Percentiles rank a stretch among this genome's conserved stretches.
Evolutionary conservation across 768 basidiomycete genomes (phyloP).

Genomic region (Trametes cingulata): DNA sequence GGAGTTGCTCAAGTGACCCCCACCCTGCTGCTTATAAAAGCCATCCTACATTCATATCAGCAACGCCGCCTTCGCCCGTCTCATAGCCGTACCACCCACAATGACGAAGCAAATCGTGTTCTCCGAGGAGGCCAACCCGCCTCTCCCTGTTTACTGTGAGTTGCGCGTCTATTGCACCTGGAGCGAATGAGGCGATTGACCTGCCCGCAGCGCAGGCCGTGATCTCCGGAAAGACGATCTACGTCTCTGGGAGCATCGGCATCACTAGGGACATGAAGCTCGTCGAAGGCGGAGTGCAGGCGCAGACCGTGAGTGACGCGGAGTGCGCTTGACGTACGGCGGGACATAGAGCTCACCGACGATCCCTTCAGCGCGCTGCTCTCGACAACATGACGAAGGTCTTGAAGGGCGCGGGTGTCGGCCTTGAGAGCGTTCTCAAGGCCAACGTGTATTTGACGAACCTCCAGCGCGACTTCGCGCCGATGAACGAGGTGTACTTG

Average conservation of each 20-base stretch:
- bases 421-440: constrained; percentile 41
- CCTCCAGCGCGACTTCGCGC: constrained; percentile 38
- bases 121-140: constrained; percentile 34
- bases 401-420: constrained; percentile 41
- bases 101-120: constrained; percentile 36
- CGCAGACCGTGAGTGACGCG: constrained; percentile 37
- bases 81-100: neutral
- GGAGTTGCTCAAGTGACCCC: neutral
- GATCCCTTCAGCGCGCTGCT: constrained; percentile 34
- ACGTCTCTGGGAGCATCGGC: constrained; percentile 45
- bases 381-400: constrained; percentile 41
- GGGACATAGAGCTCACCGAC: neutral
- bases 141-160: constrained; percentile 38
- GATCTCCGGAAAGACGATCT: constrained; percentile 37
- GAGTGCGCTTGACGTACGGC: neutral
- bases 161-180: neutral
- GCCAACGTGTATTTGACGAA: constrained; percentile 42
- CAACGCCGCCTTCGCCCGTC: neutral
- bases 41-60: neutral
- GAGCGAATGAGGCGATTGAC: neutral
- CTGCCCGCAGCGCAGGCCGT: constrained; percentile 38
- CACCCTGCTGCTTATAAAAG: neutral
- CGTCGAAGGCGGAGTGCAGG: constrained; percentile 38
- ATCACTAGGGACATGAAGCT: constrained; percentile 34
- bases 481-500: constrained; percentile 42